A percentile compares a stretch with the other conserved stretches of the same genome.
Conservation (phyloP, 2,329 filamentous ascomycete genomes). For the Cladosporium velox region DNA sequence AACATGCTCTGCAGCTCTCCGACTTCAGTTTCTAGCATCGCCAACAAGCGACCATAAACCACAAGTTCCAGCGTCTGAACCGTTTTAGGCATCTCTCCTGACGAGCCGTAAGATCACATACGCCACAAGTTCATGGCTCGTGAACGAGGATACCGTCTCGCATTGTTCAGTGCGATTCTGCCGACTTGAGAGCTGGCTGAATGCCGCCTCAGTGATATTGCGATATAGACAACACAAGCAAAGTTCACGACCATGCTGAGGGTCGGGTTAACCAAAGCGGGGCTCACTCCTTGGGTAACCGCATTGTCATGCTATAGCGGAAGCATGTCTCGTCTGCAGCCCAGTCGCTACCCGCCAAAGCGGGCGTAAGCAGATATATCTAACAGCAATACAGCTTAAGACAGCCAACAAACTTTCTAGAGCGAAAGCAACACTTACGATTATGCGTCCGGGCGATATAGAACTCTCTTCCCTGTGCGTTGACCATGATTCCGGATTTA, state of each 20-base stretch:
- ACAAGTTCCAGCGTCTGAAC: not conserved
- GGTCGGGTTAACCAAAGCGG: not conserved
- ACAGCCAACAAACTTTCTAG: slow-evolving; percentile 1
- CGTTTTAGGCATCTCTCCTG: not conserved
- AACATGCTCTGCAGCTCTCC: not conserved
- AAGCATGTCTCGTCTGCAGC: slow-evolving; percentile 2
- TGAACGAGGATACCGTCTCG: not conserved
- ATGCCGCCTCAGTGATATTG: not conserved
- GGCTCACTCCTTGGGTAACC: not conserved
- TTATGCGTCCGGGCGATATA: not conserved
- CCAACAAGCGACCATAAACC: not conserved
- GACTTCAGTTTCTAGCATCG: not conserved
- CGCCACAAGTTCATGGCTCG: not conserved
- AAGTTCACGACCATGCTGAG: not conserved
- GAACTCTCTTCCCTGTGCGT: not conserved
- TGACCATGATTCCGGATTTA: not conserved
- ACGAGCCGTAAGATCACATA: too few relatives aligned
- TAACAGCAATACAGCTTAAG: not conserved
- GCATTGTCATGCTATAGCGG: not conserved
- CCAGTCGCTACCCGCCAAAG: slow-evolving; percentile 6
- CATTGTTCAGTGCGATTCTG: not conserved
- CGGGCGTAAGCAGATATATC: slow-evolving; percentile 2
- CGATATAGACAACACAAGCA: not conserved
- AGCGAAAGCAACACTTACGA: not conserved
- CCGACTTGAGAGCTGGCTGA: not conserved